phyloP scores from a whole-genome alignment of 2,329 filamentous ascomycete species.

The Aspergillus piperis region DNA sequence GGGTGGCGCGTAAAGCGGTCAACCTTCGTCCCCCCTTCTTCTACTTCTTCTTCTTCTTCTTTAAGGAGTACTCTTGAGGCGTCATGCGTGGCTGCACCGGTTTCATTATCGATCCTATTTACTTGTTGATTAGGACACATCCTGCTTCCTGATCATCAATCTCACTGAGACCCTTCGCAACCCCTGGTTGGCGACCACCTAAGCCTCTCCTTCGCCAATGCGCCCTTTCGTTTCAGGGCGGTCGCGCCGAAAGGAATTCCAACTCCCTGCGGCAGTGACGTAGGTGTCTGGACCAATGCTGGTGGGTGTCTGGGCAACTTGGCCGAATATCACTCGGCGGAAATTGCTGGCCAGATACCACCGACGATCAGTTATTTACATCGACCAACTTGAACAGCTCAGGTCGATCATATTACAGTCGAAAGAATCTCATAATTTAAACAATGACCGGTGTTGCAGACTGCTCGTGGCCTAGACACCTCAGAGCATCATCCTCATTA shows the following conservation, averaged over 20 bases:
- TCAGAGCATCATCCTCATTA: slow-evolving; percentile 14
- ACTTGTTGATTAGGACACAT: no score
- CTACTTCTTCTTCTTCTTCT: no score
- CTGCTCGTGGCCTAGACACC: background rate
- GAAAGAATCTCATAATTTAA: background rate
- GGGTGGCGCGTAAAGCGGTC: background rate
- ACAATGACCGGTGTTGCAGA: background rate
- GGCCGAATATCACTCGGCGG: background rate
- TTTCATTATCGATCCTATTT: no score
- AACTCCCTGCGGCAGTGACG: slow-evolving; percentile 3
- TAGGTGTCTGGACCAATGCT: background rate
- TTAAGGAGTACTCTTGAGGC: no score
- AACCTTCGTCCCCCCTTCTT: background rate
- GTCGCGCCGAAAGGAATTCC: no score
- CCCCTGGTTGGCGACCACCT: background rate
- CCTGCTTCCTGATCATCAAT: background rate
- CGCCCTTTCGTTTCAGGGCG: background rate
- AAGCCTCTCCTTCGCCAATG: no score
- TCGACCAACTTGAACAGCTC: background rate
- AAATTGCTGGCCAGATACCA: background rate
- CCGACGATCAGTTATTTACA: background rate
- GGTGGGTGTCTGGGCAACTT: background rate
- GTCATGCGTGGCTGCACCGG: no score
- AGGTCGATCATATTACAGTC: no score
- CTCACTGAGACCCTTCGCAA: background rate